Conservation (phyloP, 2,329 filamentous ascomycete species). For the Neospermospora avenae region DNA sequence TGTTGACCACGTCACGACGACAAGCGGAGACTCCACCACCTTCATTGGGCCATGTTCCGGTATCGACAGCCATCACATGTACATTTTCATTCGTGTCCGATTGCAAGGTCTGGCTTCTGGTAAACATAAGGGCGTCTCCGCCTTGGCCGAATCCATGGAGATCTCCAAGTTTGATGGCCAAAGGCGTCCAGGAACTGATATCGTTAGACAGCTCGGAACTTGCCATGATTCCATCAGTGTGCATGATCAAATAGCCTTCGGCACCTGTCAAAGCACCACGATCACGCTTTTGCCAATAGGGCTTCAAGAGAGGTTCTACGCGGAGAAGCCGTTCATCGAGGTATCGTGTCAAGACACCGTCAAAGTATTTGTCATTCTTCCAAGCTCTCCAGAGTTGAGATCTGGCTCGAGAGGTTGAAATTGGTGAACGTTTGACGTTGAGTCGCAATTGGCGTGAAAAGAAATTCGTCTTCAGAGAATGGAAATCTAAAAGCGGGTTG, state of each 20-base stretch:
- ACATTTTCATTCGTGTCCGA: constrained; percentile 39
- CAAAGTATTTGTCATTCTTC: constrained; percentile 43
- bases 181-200: constrained; percentile 35
- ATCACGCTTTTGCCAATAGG: constrained; percentile 40
- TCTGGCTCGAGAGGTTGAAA: constrained; percentile 44
- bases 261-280: constrained; percentile 39
- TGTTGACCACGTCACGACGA: constrained; percentile 49
- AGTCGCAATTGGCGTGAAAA: constrained; percentile 37
- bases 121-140: constrained; percentile 38
- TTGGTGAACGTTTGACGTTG: constrained; percentile 37
- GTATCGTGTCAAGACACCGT: constrained; percentile 46
- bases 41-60: constrained; percentile 33
- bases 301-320: constrained; percentile 39
- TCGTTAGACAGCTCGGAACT: constrained; percentile 35
- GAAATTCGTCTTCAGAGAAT: constrained; percentile 31
- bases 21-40: constrained; percentile 48
- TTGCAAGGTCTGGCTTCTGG: constrained; percentile 39
- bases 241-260: constrained; percentile 40
- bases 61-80: constrained; percentile 41
- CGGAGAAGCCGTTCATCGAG: constrained; percentile 45
- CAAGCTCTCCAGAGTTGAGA: constrained; percentile 47
- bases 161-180: constrained; percentile 38
- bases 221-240: constrained; percentile 35
- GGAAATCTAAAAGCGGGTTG: constrained; percentile 49
- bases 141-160: constrained; percentile 39